Conservation (phyloP, 805 yeast species). For the Candida pini region DNA sequence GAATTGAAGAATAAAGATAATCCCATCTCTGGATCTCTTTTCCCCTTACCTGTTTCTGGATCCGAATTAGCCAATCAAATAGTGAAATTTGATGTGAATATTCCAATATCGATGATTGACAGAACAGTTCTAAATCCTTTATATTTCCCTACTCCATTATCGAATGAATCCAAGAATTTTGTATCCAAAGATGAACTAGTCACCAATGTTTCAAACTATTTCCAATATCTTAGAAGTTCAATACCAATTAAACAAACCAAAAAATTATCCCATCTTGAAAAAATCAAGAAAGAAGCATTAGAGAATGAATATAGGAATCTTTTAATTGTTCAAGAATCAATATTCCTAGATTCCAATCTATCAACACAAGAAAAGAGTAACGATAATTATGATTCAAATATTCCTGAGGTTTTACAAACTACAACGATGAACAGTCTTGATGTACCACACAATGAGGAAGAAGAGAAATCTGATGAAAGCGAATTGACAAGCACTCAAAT, state of each 20-base stretch:
- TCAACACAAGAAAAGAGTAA: background rate
- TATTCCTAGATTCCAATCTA: background rate
- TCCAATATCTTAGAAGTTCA: slow-evolving; percentile 8
- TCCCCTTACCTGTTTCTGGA: too few species aligned
- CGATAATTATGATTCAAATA: slow-evolving; percentile 11
- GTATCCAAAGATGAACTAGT: slow-evolving; percentile 14
- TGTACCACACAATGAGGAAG: slow-evolving; percentile 10
- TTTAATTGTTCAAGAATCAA: background rate
- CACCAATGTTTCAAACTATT: slow-evolving; percentile 7
- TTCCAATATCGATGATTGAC: slow-evolving; percentile 8
- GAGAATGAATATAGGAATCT: slow-evolving; percentile 13
- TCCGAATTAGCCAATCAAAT: background rate
- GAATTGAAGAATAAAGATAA: background rate
- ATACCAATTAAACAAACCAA: slow-evolving; percentile 10
- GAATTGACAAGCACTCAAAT: too few species aligned
- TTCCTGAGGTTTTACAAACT: slow-evolving; percentile 23
- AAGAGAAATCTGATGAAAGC: too few species aligned
- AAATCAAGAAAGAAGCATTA: slow-evolving; percentile 11
- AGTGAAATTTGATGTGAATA: slow-evolving; percentile 6
- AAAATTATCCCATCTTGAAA: slow-evolving; percentile 16
- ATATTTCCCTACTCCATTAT: slow-evolving; percentile 5
- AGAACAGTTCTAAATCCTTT: slow-evolving; percentile 10
- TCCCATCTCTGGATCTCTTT: background rate
- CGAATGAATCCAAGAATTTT: slow-evolving; percentile 1
- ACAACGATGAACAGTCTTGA: slow-evolving; percentile 25